Percentiles rank a stretch among this genome's conserved stretches.
These are phyloP conservation scores for Penicillium ucsense DNA, from an alignment of 495 filamentous ascomycete species.

Conservation along the genomic window DNA sequence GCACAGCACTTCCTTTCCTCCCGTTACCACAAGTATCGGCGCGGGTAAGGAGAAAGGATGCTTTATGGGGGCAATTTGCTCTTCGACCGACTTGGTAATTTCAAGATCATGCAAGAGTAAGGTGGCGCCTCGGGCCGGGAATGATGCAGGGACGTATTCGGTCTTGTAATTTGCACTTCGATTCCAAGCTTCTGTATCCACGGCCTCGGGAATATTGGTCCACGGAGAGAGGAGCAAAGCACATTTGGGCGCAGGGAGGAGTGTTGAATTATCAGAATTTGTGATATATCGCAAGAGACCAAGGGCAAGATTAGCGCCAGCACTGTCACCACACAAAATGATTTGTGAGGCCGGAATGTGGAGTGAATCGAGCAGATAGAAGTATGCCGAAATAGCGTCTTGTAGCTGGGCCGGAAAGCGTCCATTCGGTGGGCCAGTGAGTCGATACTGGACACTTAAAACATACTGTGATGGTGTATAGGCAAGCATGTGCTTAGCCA, in stretches of 20 bases:
- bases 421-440: constrained; percentile 19
- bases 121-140: constrained; percentile 25
- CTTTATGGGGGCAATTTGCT: constrained; percentile 23
- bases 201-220: constrained; percentile 15
- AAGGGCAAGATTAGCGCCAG: constrained; percentile 31
- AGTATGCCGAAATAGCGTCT: constrained; percentile 35
- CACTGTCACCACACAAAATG: constrained; percentile 36
- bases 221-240: constrained; percentile 31
- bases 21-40: constrained; percentile 27
- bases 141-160: constrained; percentile 24
- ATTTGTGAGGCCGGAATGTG: constrained; percentile 24
- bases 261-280: background rate
- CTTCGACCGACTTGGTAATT: constrained; percentile 7
- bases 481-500: constrained; percentile 27
- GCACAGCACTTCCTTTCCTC: constrained; percentile 31
- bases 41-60: constrained; percentile 26
- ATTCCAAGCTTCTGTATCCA: constrained; percentile 4
- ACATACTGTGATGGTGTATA: constrained; percentile 15
- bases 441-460: constrained; percentile 29
- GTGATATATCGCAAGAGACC: constrained; percentile 26
- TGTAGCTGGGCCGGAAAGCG: constrained; percentile 38
- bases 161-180: constrained; percentile 21
- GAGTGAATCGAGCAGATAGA: constrained; percentile 23
- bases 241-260: constrained; percentile 14
- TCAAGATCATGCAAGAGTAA: constrained; percentile 16